phyloP scores from a whole-genome alignment of 169 alveolate species.

The Cystoisospora suis region DNA sequence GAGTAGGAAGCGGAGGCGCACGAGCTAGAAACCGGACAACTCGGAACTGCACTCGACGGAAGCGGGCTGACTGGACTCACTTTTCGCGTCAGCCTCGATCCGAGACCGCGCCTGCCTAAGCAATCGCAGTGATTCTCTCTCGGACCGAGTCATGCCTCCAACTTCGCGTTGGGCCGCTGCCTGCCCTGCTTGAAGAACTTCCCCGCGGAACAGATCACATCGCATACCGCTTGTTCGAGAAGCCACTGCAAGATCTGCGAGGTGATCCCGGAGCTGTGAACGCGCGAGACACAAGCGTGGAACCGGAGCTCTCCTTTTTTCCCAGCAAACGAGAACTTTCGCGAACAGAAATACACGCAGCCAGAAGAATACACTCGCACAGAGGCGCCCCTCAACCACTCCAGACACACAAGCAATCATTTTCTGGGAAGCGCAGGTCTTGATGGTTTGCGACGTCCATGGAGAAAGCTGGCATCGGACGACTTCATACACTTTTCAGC shows the following conservation, averaged over 20 bases:
- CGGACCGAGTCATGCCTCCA: slow-evolving; percentile 68
- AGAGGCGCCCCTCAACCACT: too few relatives aligned
- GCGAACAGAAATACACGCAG: too few relatives aligned
- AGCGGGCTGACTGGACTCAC: slow-evolving; percentile 29
- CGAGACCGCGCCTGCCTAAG: slow-evolving; percentile 73
- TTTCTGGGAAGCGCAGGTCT: too few relatives aligned
- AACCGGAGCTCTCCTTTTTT: too few relatives aligned
- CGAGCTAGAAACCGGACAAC: neutral
- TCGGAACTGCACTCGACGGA: neutral
- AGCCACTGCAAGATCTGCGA: slow-evolving; percentile 59
- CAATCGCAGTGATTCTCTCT: slow-evolving; percentile 72
- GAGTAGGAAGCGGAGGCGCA: too few relatives aligned
- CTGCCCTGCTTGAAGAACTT: slow-evolving; percentile 62
- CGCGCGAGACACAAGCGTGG: too few relatives aligned
- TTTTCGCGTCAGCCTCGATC: slow-evolving; percentile 76
- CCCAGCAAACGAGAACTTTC: too few relatives aligned
- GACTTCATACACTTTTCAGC: too few relatives aligned
- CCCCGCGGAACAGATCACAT: slow-evolving; percentile 62
- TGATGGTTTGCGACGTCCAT: too few relatives aligned
- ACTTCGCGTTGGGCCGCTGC: slow-evolving; percentile 60
- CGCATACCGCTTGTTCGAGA: slow-evolving; percentile 61
- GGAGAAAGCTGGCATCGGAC: too few relatives aligned
- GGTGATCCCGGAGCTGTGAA: slow-evolving; percentile 66
- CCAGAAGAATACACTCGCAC: too few relatives aligned
- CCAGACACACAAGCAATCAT: too few relatives aligned